Evolutionary conservation across 441 rosid species (phyloP).

Genomic region (Adansonia rubrostipa): DNA sequence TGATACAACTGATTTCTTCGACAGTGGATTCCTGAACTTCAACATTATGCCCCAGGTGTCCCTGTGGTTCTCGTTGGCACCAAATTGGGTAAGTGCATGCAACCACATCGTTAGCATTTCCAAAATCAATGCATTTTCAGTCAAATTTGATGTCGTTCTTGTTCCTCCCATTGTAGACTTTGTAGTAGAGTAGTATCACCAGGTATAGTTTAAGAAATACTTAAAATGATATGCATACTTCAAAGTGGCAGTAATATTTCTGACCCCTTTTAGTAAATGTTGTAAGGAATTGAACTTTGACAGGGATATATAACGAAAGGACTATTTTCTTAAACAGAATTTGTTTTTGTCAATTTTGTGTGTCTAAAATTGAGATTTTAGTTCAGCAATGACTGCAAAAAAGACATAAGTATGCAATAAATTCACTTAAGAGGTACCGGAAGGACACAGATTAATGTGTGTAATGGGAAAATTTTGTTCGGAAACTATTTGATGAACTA

Average conservation of each 20-base stretch:
- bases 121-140: background rate
- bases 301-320: background rate
- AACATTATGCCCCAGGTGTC: conserved; percentile 88
- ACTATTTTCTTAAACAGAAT: background rate
- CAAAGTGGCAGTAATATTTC: background rate
- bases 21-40: conserved; percentile 98
- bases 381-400: too few relatives aligned
- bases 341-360: background rate
- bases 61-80: conserved; percentile 94
- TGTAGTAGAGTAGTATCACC: conserved; percentile 6
- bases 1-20: conserved; percentile 29
- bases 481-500: background rate
- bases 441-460: background rate
- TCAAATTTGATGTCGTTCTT: background rate
- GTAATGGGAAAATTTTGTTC: background rate
- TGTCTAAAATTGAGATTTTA: conserved; percentile 3
- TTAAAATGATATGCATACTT: background rate
- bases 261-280: background rate
- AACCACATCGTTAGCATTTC: conserved; percentile 11
- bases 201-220: conserved; percentile 3
- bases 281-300: background rate
- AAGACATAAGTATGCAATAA: background rate
- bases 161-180: background rate
- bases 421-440: conserved; percentile 10
- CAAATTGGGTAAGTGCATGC: conserved; percentile 72